Base-by-base conservation (phyloP, 768 basidiomycete genomes). In the Lactarius quietus region DNA sequence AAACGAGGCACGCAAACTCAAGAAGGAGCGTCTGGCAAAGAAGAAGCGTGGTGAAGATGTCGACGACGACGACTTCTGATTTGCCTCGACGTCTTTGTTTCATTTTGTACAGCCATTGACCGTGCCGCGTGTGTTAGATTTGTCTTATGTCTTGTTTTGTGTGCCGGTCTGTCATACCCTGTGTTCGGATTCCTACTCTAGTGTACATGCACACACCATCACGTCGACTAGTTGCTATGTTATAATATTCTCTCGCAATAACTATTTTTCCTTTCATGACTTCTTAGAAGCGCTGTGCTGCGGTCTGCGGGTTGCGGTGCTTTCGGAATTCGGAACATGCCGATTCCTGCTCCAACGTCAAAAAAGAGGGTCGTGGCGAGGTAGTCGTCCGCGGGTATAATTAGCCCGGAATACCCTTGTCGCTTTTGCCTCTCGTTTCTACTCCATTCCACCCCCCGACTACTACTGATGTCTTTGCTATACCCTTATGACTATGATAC, bases 1-100 rank as follows among this genome's bases (percentile, higher is more conserved):
- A 31, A 75, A 83, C 33, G 96, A 98, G 75, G 84, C 85, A 59
- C 87, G 96, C 66, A 98, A 98, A 81, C 78, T 82, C 71, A 98
- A 97, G 93, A 98, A 98, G 87, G 95, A 95, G 69, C 92, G 95
- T 63, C 92, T 96, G 77, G 92, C 90, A 70, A 82, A 89, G 77
- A 88, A 86, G 76, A 95, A 95, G 84, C 83, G 85, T 68, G 93
- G 92, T 71, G 89, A 91, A 79, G 92, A 93, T 33, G 75, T 78
- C 59, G 74, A 85, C 71, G 83, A 82, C 60, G 88, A 88, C 70
- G 79, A 80, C 63, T 70, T 78, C 38, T 82, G 59, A 73, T 64
- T 51, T 57, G 53, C 36, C 20, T 1, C n/a, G 4, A 17, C 35
- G 4, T 1, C 5, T 35, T 35, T 58, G 20, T 38, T 15, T 29